Percentiles rank a stretch among this genome's conserved stretches.
These are phyloP conservation scores for Crataegus laevigata DNA, from an alignment of 306 rosid genomes.

Conservation along the genomic window DNA sequence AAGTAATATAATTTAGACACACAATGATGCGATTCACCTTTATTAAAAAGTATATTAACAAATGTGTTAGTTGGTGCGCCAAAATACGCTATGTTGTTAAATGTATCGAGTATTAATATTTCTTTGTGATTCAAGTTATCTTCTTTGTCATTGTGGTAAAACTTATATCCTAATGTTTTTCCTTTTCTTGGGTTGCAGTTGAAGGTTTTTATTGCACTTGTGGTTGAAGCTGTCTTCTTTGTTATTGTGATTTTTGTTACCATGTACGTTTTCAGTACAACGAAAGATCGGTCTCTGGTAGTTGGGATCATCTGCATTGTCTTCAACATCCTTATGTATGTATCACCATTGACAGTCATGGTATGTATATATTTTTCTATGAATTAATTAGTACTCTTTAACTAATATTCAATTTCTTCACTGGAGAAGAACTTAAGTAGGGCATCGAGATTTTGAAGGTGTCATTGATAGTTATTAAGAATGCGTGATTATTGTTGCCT, in stretches of 20 bases:
- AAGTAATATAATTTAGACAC: neutral
- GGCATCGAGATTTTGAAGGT: neutral
- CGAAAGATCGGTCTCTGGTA: conserved; percentile 22
- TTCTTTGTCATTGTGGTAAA: neutral
- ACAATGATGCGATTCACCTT: neutral
- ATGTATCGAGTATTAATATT: too few relatives aligned
- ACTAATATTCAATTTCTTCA: neutral
- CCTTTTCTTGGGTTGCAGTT: conserved; percentile 28
- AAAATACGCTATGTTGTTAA: too few relatives aligned
- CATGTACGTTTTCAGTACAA: conserved; percentile 15
- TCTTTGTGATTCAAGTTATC: neutral
- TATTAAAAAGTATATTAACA: too few relatives aligned
- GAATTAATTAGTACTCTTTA: neutral
- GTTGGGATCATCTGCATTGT: conserved; percentile 48
- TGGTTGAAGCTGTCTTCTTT: conserved; percentile 33
- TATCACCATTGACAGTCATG: conserved; percentile 80
- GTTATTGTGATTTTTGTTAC: conserved; percentile 13
- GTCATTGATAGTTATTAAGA: too few relatives aligned
- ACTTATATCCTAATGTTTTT: neutral
- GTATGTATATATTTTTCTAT: conserved; percentile 23
- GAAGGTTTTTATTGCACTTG: conserved; percentile 29
- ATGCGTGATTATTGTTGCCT: neutral
- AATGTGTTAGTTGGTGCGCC: neutral
- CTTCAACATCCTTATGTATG: conserved; percentile 69
- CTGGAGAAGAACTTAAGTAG: neutral